A percentile compares a stretch with the other conserved stretches of the same genome.
phyloP scores from a whole-genome alignment of 1,284 basidiomycete species.

The Ganoderma meredithae region DNA sequence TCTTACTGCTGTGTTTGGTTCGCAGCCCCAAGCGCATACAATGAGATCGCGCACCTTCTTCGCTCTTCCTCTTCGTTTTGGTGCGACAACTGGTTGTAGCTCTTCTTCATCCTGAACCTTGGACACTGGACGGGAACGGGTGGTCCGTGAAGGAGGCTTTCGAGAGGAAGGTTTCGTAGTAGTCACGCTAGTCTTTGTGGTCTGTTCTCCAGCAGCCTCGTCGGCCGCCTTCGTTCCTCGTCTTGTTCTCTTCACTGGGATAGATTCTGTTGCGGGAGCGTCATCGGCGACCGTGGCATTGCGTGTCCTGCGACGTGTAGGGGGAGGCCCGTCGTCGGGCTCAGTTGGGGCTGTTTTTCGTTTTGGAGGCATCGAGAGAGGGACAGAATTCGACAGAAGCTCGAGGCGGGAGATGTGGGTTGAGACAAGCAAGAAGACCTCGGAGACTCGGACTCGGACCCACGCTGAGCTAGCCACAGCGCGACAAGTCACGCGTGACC shows the following conservation, averaged over 20 bases:
- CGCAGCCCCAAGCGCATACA: not conserved
- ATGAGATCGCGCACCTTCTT: slow-evolving; percentile 20
- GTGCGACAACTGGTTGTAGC: slow-evolving; percentile 11
- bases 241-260: slow-evolving; percentile 18
- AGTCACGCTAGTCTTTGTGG: not conserved
- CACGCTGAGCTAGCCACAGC: slow-evolving; percentile 6
- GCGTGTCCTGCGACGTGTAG: slow-evolving; percentile 36
- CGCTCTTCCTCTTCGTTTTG: slow-evolving; percentile 15
- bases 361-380: slow-evolving; percentile 52
- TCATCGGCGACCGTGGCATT: slow-evolving; percentile 21
- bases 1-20: not conserved
- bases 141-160: not conserved
- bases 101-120: slow-evolving; percentile 6
- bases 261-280: slow-evolving; percentile 9
- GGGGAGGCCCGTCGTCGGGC: slow-evolving; percentile 24
- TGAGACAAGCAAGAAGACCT: not conserved
- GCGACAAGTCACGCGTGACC: slow-evolving; percentile 11
- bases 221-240: slow-evolving; percentile 18
- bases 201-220: not conserved
- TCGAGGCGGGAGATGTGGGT: not conserved
- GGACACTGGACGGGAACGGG: not conserved
- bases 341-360: slow-evolving; percentile 49
- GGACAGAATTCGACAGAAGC: not conserved
- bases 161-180: slow-evolving; percentile 1
- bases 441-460: not conserved